Conservation (phyloP, 73 alveolate genomes). For the Uronychia binucleata region DNA sequence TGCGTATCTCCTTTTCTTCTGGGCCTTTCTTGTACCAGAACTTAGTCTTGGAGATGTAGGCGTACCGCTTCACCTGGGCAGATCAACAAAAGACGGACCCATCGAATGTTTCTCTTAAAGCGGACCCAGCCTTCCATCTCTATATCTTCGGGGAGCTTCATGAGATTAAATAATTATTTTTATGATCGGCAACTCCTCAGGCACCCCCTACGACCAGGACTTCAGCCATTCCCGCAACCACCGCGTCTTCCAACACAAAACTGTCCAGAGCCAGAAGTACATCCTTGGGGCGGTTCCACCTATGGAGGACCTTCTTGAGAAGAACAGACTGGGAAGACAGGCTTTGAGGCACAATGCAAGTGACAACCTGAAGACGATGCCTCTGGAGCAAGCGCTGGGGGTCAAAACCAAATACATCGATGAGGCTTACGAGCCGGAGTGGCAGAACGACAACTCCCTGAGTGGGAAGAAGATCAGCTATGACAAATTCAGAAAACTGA, state of each 20-base stretch:
- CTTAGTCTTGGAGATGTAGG: neutral
- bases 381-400: neutral
- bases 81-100: neutral
- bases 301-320: too few species aligned
- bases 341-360: neutral
- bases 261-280: too few species aligned
- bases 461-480: neutral
- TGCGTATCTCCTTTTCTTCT: neutral
- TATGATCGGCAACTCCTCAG: neutral
- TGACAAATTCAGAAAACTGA: neutral
- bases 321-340: too few species aligned
- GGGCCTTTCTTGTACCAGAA: neutral
- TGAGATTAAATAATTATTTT: too few species aligned
- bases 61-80: neutral
- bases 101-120: neutral
- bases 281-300: too few species aligned
- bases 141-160: neutral
- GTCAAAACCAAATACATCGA: neutral
- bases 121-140: neutral
- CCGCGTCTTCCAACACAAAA: too few species aligned
- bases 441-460: neutral
- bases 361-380: neutral
- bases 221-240: neutral
- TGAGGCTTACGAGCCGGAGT: neutral
- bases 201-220: neutral